Percentiles rank a stretch among this genome's conserved stretches.
Evolutionary conservation across 2,329 filamentous ascomycete genomes (phyloP).

Genomic region (Xylariaceae sp.): DNA sequence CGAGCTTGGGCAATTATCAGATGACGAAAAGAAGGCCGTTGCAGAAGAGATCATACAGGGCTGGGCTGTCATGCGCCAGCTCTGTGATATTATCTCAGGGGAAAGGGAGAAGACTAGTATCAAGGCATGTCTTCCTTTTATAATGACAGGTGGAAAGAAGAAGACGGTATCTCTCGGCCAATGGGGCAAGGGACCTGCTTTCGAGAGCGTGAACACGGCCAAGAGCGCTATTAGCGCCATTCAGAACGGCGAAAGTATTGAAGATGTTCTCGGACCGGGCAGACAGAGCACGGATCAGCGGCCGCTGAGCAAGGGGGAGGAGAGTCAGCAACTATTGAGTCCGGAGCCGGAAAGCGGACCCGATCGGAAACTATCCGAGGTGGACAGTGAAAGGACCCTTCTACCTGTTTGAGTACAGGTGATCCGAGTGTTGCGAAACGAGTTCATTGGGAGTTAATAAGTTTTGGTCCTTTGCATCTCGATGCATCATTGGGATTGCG

Average conservation of each 20-base stretch:
- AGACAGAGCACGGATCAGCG: conserved; percentile 1
- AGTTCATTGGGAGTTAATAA: no score
- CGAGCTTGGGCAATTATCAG: conserved; percentile 35
- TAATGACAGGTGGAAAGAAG: conserved; percentile 30
- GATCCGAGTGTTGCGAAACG: not conserved
- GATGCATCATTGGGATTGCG: no score
- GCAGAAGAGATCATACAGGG: conserved; percentile 35
- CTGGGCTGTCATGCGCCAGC: conserved; percentile 39
- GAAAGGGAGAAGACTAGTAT: conserved; percentile 24
- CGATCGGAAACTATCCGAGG: not conserved
- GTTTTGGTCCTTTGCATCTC: no score
- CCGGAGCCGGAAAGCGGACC: not conserved
- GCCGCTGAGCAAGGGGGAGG: conserved; percentile 1
- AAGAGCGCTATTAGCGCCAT: conserved; percentile 43
- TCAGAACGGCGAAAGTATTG: conserved; percentile 40
- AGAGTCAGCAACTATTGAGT: not conserved
- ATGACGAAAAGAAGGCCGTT: conserved; percentile 28
- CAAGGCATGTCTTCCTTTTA: conserved; percentile 12
- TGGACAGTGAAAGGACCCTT: no score
- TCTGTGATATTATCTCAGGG: conserved; percentile 38
- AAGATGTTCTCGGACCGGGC: conserved; percentile 22
- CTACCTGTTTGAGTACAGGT: not conserved
- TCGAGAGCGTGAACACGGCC: conserved; percentile 47
- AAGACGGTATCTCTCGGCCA: conserved; percentile 33
- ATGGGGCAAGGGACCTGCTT: conserved; percentile 40